Percentiles rank a stretch among this genome's conserved stretches.
These are phyloP conservation scores for Vitis hybrid DNA, from an alignment of 177 flowering plant genomes.

Conservation along the genomic window DNA sequence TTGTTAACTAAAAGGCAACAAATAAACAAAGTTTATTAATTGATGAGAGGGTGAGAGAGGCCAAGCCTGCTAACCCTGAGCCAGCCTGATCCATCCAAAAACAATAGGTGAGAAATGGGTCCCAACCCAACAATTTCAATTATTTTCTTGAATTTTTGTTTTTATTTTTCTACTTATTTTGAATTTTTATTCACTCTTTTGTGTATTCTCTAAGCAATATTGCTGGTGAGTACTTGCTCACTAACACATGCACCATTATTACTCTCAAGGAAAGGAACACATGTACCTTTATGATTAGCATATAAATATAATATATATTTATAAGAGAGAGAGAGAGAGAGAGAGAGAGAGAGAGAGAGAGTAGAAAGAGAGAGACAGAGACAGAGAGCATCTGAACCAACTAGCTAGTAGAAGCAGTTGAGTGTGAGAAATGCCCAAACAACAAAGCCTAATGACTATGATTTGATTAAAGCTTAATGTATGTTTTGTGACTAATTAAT, in stretches of 20 bases:
- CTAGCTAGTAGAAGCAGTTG: neutral
- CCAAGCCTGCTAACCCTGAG: neutral
- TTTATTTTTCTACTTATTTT: no score
- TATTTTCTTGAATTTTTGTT: neutral
- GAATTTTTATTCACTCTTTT: conserved; percentile 20
- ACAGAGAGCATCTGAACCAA: neutral
- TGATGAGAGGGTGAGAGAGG: neutral
- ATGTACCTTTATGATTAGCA: conserved; percentile 33
- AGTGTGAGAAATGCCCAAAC: conserved; percentile 3
- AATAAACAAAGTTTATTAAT: conserved; percentile 1
- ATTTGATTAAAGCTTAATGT: conserved; percentile 12
- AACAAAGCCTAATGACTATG: conserved; percentile 2
- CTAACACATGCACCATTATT: conserved; percentile 48
- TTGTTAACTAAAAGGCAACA: conserved; percentile 6
- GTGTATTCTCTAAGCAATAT: conserved; percentile 41
- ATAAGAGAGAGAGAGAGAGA: no score
- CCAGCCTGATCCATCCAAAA: conserved; percentile 14
- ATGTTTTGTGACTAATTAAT: conserved; percentile 9
- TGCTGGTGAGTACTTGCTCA: conserved; percentile 40
- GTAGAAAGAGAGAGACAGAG: conserved; percentile 11
- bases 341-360: neutral
- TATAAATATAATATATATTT: neutral
- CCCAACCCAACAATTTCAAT: neutral
- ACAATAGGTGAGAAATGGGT: neutral
- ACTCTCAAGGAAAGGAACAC: conserved; percentile 26